Base-by-base conservation (phyloP, 371 early-diverging fungal genomes). In the Lichtheimia ornata region DNA sequence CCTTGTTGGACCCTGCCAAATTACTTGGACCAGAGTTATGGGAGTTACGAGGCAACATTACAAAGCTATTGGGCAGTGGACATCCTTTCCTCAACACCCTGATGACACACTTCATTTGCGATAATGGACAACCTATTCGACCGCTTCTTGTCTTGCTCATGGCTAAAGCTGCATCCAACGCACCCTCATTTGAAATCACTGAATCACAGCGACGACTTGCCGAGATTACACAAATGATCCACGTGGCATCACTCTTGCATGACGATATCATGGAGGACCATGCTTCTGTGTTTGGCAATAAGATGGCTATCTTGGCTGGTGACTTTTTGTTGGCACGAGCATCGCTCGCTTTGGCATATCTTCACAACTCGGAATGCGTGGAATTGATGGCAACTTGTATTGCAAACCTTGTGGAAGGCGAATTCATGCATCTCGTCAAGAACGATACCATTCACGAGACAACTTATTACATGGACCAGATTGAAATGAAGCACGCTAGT, bases 191-290 rank as follows among this genome's bases (percentile, higher is more conserved):
- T 53, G 74, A 68, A 6, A 91, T 95, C 41, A 76, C 94, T 50
- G 92, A 94, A 5, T 83, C 94, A 20, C 97, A 97, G 62, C 83
- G 94, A 24, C 87, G 96, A 7, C 82, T 97, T 42, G 96, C 97
- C 6, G 96, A 96, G 71, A 97, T 97, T 58, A 88, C 93, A 0
- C 97, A 97, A 72, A 93, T 97, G 92, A 97, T 97, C 64, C 94
- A 97, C 71, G 95, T 96, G 2, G 94, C 98, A 5, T 93, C 95
- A 5, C 73, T 97, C 40, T 72, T 97, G 15, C 98, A 97, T 72
- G 95, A 97, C 73, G 98, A 97, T 69, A 94, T 97, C n/a, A 89
- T 96, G 50, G 93, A 93, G 61, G 66, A 53, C 11, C 43, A 56
- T 30, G 92, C 92, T 58, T 85, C 89, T 40, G 84, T 77, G 64